Evolutionary conservation across 192 early-diverging fungal genomes (phyloP).

Genomic region (Backusella circina): DNA sequence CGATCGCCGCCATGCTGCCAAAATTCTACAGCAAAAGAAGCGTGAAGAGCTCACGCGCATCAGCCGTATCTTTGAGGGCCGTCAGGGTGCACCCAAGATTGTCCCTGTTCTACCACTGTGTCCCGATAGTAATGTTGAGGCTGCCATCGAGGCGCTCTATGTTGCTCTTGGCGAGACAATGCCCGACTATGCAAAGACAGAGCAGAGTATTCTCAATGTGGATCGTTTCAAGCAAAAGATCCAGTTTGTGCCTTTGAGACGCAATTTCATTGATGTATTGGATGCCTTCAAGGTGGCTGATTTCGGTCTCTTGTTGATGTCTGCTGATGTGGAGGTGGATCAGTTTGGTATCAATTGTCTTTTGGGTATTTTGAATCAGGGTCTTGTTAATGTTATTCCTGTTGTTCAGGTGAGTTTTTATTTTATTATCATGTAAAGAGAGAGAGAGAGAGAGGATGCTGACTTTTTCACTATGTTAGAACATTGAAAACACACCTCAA

Average conservation of each 20-base stretch:
- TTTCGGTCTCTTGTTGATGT: constrained; percentile 83
- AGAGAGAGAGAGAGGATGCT: not conserved
- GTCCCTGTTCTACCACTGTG: constrained; percentile 90
- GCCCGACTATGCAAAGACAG: not conserved
- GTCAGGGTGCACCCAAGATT: constrained; percentile 82
- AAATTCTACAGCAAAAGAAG: constrained; percentile 79
- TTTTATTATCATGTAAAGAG: too few species aligned
- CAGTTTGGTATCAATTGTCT: constrained; percentile 85
- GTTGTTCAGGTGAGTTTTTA: constrained; percentile 51
- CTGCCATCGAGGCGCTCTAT: constrained; percentile 51
- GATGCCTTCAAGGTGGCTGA: constrained; percentile 92
- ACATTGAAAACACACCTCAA: constrained; percentile 56
- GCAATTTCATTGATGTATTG: constrained; percentile 82
- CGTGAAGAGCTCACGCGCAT: constrained; percentile 62
- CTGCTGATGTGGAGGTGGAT: constrained; percentile 90
- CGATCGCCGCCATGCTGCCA: constrained; percentile 82
- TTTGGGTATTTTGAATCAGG: constrained; percentile 84
- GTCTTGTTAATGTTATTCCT: constrained; percentile 72
- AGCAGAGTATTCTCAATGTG: constrained; percentile 39
- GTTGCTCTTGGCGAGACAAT: constrained; percentile 38
- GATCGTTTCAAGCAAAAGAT: constrained; percentile 90
- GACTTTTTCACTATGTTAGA: constrained; percentile 28
- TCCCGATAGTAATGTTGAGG: constrained; percentile 59
- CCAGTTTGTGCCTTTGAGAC: constrained; percentile 72
- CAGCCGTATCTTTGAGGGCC: constrained; percentile 83